These are phyloP conservation scores for Neostapfia colusana DNA, from an alignment of 176 grass and related monocot species.

Conservation along the genomic window DNA sequence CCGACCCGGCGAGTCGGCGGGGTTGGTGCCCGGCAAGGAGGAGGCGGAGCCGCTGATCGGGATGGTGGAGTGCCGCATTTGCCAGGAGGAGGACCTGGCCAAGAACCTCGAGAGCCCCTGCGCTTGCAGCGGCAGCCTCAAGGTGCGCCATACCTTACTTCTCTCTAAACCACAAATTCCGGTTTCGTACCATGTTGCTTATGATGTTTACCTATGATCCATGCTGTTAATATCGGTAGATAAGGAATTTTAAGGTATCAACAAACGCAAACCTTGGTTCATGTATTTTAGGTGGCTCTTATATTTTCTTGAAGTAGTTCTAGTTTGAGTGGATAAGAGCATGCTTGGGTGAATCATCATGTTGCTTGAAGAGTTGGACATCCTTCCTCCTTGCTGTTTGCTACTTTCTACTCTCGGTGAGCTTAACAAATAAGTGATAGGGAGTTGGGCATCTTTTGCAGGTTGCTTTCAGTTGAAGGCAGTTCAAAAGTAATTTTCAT, in stretches of 20 bases:
- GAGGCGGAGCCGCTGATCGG: conserved; percentile 62
- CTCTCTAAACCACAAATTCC: conserved; percentile 4
- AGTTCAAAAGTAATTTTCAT: conserved; percentile 16
- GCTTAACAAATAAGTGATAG: conserved; percentile 41
- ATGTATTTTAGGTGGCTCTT: conserved; percentile 1
- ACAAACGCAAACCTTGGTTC: not conserved
- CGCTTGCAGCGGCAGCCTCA: conserved; percentile 85
- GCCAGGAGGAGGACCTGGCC: conserved; percentile 84
- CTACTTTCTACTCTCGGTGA: conserved; percentile 23
- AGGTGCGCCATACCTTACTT: conserved; percentile 44
- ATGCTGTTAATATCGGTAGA: not conserved
- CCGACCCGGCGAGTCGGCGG: conserved; percentile 9
- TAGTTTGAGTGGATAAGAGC: conserved; percentile 19
- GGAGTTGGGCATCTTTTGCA: conserved; percentile 24
- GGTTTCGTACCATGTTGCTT: not conserved
- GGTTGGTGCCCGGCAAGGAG: conserved; percentile 24
- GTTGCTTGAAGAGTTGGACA: conserved; percentile 43
- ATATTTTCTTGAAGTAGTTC: conserved; percentile 23
- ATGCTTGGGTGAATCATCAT: conserved; percentile 18
- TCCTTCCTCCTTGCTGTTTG: conserved; percentile 12
- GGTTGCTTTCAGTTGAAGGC: conserved; percentile 28
- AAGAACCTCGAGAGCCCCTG: conserved; percentile 88
- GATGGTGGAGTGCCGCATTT: conserved; percentile 86
- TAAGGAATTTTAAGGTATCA: not conserved
- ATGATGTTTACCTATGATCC: conserved; percentile 1